phyloP scores from a whole-genome alignment of 2,329 filamentous ascomycete genomes.

The Achaetomium macrosporum region DNA sequence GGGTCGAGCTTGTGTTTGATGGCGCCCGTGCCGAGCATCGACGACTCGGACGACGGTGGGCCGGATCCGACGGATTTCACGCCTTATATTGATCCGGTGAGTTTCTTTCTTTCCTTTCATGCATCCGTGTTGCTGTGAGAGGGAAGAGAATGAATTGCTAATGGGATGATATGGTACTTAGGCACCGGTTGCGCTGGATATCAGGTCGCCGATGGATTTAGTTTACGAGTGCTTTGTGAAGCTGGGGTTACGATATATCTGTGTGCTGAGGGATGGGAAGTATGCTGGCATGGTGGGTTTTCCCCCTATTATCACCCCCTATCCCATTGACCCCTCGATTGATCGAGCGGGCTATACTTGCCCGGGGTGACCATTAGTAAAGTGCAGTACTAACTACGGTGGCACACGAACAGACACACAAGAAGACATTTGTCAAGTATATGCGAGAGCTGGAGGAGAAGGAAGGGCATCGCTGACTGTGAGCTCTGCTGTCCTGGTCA shows the following conservation, averaged over 20 bases:
- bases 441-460: constrained; percentile 72
- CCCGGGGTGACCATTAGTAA: neutral
- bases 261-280: constrained; percentile 74
- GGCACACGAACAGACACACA: constrained; percentile 60
- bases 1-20: constrained; percentile 72
- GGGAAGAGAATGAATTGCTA: neutral
- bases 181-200: constrained; percentile 83
- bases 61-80: constrained; percentile 78
- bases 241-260: constrained; percentile 85
- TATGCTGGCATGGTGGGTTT: constrained; percentile 78
- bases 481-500: too few species aligned
- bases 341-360: neutral
- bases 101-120: constrained; percentile 22
- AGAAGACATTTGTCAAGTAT: constrained; percentile 95
- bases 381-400: neutral
- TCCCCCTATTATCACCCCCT: neutral
- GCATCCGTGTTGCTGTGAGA: too few species aligned
- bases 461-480: constrained; percentile 13
- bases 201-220: constrained; percentile 84
- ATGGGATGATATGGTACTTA: neutral
- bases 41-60: constrained; percentile 56
- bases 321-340: neutral
- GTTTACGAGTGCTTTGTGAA: constrained; percentile 97
- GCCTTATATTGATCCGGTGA: constrained; percentile 78
- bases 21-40: constrained; percentile 58